A percentile compares a stretch with the other conserved stretches of the same genome.
Conservation (phyloP, 306 rosid genomes). For the Neltuma alba region DNA sequence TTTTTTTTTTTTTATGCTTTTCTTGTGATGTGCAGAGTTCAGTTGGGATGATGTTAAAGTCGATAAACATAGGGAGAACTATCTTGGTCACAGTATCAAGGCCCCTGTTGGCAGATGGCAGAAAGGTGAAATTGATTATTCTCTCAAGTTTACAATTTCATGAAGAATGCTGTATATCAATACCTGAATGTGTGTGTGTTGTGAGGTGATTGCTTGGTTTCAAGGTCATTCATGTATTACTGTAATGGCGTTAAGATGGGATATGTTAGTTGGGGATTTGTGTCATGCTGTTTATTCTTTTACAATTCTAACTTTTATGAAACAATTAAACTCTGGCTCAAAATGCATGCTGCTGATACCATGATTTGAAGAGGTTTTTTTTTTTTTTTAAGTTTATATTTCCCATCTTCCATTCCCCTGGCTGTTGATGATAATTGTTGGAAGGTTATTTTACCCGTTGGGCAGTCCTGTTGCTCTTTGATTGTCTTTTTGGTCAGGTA, state of each 20-base stretch:
- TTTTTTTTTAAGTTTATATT: too few species aligned
- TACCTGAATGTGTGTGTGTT: not conserved
- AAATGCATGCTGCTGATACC: too few species aligned
- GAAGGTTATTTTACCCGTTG: too few species aligned
- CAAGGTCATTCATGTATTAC: not conserved
- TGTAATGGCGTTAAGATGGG: not conserved
- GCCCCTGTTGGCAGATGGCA: conserved; percentile 99
- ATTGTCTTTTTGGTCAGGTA: too few species aligned
- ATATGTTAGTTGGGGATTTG: not conserved
- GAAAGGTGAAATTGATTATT: conserved; percentile 59
- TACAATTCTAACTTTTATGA: too few species aligned
- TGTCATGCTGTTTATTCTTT: too few species aligned
- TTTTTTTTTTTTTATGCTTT: conserved; percentile 21
- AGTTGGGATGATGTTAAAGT: conserved; percentile 92
- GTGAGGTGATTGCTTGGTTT: not conserved
- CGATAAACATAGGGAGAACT: conserved; percentile 91
- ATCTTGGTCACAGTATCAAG: conserved; percentile 87
- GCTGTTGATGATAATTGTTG: too few species aligned
- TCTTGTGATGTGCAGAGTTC: conserved; percentile 65
- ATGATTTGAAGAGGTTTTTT: too few species aligned
- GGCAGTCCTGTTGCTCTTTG: too few species aligned
- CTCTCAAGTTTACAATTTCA: conserved; percentile 3
- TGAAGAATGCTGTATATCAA: not conserved
- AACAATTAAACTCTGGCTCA: too few species aligned
- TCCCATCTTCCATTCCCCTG: too few species aligned